These are phyloP conservation scores for Euphorbia tirucalli DNA, from an alignment of 345 rosid genomes.

Conservation along the genomic window DNA sequence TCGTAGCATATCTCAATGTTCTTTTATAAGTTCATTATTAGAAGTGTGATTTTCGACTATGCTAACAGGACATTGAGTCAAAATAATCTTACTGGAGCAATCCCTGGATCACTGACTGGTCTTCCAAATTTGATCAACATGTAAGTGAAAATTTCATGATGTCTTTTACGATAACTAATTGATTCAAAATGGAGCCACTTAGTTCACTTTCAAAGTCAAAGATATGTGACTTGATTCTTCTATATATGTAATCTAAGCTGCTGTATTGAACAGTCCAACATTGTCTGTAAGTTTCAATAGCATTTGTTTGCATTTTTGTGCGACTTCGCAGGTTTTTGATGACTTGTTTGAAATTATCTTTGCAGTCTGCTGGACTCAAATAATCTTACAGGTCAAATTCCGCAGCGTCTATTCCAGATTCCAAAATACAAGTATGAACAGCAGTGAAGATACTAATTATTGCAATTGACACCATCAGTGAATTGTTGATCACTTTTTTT, in stretches of 20 bases:
- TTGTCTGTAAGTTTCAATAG: conserved; percentile 8
- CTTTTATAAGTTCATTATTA: background rate
- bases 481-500: background rate
- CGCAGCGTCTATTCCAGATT: conserved; percentile 54
- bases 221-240: conserved; percentile 8
- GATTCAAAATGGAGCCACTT: background rate
- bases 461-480: background rate
- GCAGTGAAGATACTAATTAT: background rate
- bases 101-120: conserved; percentile 64
- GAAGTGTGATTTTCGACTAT: conserved; percentile 15
- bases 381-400: conserved; percentile 72
- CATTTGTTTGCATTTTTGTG: conserved; percentile 1
- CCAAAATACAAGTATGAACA: conserved; percentile 70
- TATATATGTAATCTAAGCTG: background rate
- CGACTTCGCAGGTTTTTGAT: conserved; percentile 15
- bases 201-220: conserved; percentile 3
- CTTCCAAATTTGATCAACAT: conserved; percentile 68
- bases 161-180: background rate
- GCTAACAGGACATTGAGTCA: conserved; percentile 71
- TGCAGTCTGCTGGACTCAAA: conserved; percentile 86
- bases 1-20: conserved; percentile 9
- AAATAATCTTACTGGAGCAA: conserved; percentile 74
- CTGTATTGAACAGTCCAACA: background rate
- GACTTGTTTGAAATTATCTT: conserved; percentile 12
- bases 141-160: conserved; percentile 44